Evolutionary conservation across 306 rosid genomes (phyloP).

Genomic region (Bauhinia variegata): DNA sequence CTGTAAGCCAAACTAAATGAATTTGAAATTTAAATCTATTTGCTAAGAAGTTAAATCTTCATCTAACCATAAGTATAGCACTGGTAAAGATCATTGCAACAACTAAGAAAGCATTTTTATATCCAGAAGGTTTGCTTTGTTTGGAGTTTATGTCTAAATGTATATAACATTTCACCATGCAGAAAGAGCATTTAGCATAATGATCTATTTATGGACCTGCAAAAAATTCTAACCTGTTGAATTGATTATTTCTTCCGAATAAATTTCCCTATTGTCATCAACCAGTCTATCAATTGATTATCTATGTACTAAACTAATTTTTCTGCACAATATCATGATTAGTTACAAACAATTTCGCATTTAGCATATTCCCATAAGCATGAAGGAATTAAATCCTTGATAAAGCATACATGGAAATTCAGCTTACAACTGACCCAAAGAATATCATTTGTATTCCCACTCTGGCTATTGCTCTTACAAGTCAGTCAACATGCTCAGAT

Average conservation of each 20-base stretch:
- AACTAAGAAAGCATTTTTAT: background rate
- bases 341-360: background rate
- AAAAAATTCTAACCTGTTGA: slow-evolving; percentile 4
- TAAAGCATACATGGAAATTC: background rate
- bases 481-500: slow-evolving; percentile 2
- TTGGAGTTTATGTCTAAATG: background rate
- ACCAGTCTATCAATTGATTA: no score
- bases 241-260: background rate
- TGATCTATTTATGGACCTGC: background rate
- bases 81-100: background rate
- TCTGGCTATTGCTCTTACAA: background rate
- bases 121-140: background rate
- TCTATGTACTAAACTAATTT: no score
- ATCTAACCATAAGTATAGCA: slow-evolving; percentile 1
- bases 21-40: background rate
- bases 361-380: slow-evolving; percentile 1
- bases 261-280: background rate
- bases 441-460: background rate
- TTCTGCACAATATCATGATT: background rate
- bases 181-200: slow-evolving; percentile 3
- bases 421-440: background rate
- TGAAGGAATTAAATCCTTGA: background rate
- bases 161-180: background rate
- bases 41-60: slow-evolving; percentile 10
- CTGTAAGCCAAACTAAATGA: slow-evolving; percentile 1